Evolutionary conservation across 1,139 yeast species (phyloP).

Genomic region (Diutina catenulata): DNA sequence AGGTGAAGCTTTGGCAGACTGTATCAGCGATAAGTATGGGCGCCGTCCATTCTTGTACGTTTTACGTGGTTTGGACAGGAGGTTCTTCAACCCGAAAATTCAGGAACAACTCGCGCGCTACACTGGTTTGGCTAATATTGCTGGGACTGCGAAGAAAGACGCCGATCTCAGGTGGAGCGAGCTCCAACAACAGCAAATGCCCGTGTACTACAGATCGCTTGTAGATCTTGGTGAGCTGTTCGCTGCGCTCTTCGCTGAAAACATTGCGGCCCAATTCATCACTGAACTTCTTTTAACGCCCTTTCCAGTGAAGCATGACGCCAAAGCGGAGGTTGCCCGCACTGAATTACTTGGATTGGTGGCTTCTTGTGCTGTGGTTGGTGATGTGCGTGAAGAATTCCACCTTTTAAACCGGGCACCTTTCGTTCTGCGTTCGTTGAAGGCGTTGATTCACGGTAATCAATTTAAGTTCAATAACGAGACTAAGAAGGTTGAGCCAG

Average conservation of each 20-base stretch:
- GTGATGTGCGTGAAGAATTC: constrained; percentile 57
- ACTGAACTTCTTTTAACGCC: constrained; percentile 55
- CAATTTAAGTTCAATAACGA: constrained; percentile 52
- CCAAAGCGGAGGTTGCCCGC: constrained; percentile 35
- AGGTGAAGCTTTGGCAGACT: constrained; percentile 41
- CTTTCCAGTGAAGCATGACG: constrained; percentile 25
- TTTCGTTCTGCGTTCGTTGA: constrained; percentile 65
- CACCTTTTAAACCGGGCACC: constrained; percentile 60
- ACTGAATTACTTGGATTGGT: constrained; percentile 42
- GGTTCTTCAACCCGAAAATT: constrained; percentile 66
- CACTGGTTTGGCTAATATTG: constrained; percentile 51
- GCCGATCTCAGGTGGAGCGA: constrained; percentile 66
- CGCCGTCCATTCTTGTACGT: constrained; percentile 84
- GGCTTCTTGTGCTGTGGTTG: constrained; percentile 44
- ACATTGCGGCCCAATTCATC: constrained; percentile 74
- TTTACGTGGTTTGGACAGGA: constrained; percentile 68
- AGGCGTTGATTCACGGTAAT: constrained; percentile 67
- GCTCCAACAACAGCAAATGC: constrained; percentile 53
- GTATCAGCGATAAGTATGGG: constrained; percentile 63
- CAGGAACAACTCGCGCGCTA: constrained; percentile 50
- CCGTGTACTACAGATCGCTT: constrained; percentile 48
- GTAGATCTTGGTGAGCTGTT: constrained; percentile 25
- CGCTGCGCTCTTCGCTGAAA: constrained; percentile 42
- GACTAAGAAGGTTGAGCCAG: constrained; percentile 37
- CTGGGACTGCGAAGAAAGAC: constrained; percentile 76